phyloP scores from a whole-genome alignment of 108 stramenopile species.

The Fragilariopsis cylindrus region DNA sequence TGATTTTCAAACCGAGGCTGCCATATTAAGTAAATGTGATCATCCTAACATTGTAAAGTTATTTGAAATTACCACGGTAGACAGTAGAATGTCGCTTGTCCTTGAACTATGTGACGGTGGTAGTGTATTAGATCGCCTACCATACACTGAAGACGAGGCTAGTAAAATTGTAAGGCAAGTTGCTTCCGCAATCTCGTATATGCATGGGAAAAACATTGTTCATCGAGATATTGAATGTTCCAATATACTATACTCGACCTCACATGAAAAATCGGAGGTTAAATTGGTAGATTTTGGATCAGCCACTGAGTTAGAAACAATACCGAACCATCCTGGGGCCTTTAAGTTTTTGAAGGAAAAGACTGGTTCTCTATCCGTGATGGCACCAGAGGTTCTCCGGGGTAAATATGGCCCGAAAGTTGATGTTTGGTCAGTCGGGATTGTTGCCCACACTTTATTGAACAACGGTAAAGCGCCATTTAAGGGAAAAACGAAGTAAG shows the following conservation, averaged over 20 bases:
- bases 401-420: conserved; percentile 74
- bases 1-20: conserved; percentile 82
- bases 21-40: conserved; percentile 66
- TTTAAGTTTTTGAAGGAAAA: conserved; percentile 37
- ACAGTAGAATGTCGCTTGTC: conserved; percentile 59
- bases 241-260: conserved; percentile 84
- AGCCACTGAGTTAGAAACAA: conserved; percentile 37
- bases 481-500: conserved; percentile 43
- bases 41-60: conserved; percentile 90
- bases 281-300: conserved; percentile 93
- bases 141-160: conserved; percentile 77
- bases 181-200: conserved; percentile 72
- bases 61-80: conserved; percentile 74
- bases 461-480: conserved; percentile 65
- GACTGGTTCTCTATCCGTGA: conserved; percentile 52
- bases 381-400: conserved; percentile 79
- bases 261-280: conserved; percentile 49
- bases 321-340: conserved; percentile 33
- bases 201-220: conserved; percentile 81
- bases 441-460: conserved; percentile 61
- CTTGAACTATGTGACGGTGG: conserved; percentile 83
- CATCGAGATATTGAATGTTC: conserved; percentile 88
- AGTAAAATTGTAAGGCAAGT: conserved; percentile 51
- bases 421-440: conserved; percentile 84
- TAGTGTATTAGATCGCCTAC: conserved; percentile 73